Percentiles rank a stretch among this genome's conserved stretches.
Evolutionary conservation across 208 protist species (phyloP).

Genomic region (Wallacemonas sp.): DNA sequence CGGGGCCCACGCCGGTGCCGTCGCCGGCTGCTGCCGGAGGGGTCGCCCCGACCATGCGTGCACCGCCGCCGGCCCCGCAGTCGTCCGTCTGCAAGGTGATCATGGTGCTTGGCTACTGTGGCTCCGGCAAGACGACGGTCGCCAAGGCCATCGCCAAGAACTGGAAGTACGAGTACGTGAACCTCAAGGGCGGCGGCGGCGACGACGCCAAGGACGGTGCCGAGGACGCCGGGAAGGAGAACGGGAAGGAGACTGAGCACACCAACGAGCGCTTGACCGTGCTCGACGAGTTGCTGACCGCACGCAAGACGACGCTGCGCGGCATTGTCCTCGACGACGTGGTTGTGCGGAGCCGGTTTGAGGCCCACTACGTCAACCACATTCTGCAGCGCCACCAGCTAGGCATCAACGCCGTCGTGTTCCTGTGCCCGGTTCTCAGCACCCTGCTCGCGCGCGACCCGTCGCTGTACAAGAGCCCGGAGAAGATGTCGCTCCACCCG

Average conservation of each 20-base stretch:
- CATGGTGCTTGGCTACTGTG: slow-evolving; percentile 73
- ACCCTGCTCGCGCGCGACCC: slow-evolving; percentile 48
- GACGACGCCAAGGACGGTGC: slow-evolving; percentile 7
- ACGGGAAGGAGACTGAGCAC: slow-evolving; percentile 22
- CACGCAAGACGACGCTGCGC: slow-evolving; percentile 41
- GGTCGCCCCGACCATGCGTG: slow-evolving; percentile 20
- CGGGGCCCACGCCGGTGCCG: slow-evolving; percentile 5
- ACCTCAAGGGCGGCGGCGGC: slow-evolving; percentile 21
- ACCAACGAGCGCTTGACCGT: slow-evolving; percentile 28
- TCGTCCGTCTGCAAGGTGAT: slow-evolving; percentile 48
- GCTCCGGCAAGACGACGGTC: slow-evolving; percentile 75
- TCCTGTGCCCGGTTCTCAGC: slow-evolving; percentile 54
- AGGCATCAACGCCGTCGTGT: slow-evolving; percentile 60
- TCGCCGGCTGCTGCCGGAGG: background rate
- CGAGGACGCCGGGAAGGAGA: background rate
- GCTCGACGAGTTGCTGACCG: slow-evolving; percentile 41
- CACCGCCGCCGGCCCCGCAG: slow-evolving; percentile 14
- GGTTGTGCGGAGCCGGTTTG: slow-evolving; percentile 66
- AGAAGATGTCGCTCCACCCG: slow-evolving; percentile 55
- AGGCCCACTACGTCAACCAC: slow-evolving; percentile 72
- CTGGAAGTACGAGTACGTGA: slow-evolving; percentile 72
- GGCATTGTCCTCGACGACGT: slow-evolving; percentile 86
- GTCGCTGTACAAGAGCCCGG: slow-evolving; percentile 34
- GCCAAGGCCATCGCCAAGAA: slow-evolving; percentile 55
- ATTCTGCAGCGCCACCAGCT: slow-evolving; percentile 57